Evolutionary conservation across 768 basidiomycete species (phyloP).

Genomic region (Ephemerocybe angulata): DNA sequence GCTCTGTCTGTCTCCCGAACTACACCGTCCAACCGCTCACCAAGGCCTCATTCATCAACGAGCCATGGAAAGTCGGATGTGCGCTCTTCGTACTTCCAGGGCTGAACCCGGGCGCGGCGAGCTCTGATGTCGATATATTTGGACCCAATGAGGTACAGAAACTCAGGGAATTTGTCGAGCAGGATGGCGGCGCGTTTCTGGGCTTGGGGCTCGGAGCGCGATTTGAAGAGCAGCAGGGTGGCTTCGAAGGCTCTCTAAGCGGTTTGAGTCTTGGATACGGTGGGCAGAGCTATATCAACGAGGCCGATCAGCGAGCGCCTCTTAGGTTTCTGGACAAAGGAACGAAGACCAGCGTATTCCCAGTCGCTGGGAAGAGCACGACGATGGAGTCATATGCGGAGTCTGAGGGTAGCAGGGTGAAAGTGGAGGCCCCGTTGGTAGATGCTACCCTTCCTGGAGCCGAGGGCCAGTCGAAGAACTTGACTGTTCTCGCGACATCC

Average conservation of each 20-base stretch:
- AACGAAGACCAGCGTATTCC: slow-evolving; percentile 3
- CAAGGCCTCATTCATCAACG: slow-evolving; percentile 9
- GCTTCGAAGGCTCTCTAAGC: background rate
- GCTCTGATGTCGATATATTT: slow-evolving; percentile 5
- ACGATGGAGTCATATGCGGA: background rate
- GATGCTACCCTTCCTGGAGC: slow-evolving; percentile 3
- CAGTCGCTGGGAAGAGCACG: background rate
- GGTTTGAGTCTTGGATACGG: background rate
- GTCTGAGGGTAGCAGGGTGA: no score
- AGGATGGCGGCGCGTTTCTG: slow-evolving; percentile 13
- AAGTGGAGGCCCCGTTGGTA: background rate
- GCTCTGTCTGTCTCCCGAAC: slow-evolving; percentile 9
- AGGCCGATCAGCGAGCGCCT: background rate
- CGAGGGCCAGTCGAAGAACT: background rate
- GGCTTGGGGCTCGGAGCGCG: slow-evolving; percentile 11
- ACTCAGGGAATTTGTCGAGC: slow-evolving; percentile 13
- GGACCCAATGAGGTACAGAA: slow-evolving; percentile 5
- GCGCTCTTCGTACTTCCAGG: slow-evolving; percentile 15
- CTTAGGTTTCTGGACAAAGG: slow-evolving; percentile 11
- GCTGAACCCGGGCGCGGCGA: background rate
- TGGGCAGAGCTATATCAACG: slow-evolving; percentile 2
- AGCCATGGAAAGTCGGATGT: slow-evolving; percentile 15
- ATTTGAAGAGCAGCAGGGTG: slow-evolving; percentile 2
- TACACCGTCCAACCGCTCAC: slow-evolving; percentile 14
- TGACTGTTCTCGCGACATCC: background rate